Evolutionary conservation across 257 asterid genomes (phyloP).

Genomic region (Nicotiana benthamiana): DNA sequence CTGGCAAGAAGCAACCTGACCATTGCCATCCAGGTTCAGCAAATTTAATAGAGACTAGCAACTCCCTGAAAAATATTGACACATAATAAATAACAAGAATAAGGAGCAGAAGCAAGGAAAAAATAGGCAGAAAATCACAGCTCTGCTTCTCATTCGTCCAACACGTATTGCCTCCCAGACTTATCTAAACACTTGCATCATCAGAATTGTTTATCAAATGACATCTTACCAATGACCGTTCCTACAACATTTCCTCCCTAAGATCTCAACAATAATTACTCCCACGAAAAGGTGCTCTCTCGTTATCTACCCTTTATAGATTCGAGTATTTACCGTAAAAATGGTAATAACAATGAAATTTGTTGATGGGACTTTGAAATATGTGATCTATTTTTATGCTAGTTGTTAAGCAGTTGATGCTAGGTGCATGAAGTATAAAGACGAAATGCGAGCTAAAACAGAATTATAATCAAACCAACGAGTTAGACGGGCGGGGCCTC

Average conservation of each 20-base stretch:
- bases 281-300: neutral
- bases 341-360: too few relatives aligned
- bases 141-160: neutral
- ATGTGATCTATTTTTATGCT: too few relatives aligned
- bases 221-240: neutral
- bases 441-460: too few relatives aligned
- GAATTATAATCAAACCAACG: too few relatives aligned
- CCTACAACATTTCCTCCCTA: neutral
- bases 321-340: neutral
- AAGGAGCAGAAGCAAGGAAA: conserved; percentile 1
- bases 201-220: neutral
- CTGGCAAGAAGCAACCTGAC: conserved; percentile 95
- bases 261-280: neutral
- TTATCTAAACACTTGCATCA: neutral
- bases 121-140: neutral
- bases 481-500: too few relatives aligned
- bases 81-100: conserved; percentile 1
- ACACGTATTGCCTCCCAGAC: neutral
- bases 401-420: too few relatives aligned
- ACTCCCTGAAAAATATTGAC: conserved; percentile 48
- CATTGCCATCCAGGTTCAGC: conserved; percentile 97
- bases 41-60: conserved; percentile 65
- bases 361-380: too few relatives aligned
- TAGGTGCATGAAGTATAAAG: too few relatives aligned
- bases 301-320: neutral